Conservation (phyloP, 768 basidiomycete genomes). For the Ramaria sp. region DNA sequence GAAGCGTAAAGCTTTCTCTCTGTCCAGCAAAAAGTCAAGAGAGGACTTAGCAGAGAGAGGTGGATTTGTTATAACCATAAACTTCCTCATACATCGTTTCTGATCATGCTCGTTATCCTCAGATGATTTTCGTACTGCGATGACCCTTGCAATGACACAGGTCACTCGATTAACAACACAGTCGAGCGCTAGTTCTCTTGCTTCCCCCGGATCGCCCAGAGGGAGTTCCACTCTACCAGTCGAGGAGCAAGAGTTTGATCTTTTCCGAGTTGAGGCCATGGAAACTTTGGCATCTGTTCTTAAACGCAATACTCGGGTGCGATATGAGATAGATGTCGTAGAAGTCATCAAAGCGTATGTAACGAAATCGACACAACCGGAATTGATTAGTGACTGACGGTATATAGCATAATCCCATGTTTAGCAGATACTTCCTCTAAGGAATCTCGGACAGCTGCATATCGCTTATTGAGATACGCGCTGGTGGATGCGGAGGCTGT, state of each 20-base stretch:
- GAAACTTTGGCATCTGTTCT: constrained; percentile 52
- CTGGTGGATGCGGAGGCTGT: constrained; percentile 68
- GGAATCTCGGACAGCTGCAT: constrained; percentile 70
- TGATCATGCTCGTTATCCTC: neutral
- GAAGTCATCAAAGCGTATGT: constrained; percentile 66
- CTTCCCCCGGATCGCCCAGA: constrained; percentile 16
- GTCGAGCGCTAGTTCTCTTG: constrained; percentile 22
- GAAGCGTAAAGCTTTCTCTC: neutral
- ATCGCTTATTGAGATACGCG: constrained; percentile 71
- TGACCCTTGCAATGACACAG: constrained; percentile 51
- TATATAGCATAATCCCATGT: constrained; percentile 58
- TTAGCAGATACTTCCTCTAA: constrained; percentile 67
- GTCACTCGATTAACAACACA: constrained; percentile 47
- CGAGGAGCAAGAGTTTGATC: constrained; percentile 33
- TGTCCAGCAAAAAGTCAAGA: constrained; percentile 9
- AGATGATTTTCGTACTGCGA: constrained; percentile 68
- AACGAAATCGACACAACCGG: neutral
- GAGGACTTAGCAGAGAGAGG: constrained; percentile 27
- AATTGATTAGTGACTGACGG: neutral
- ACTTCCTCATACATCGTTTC: no score
- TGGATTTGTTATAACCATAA: constrained; percentile 5
- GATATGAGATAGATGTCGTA: constrained; percentile 58
- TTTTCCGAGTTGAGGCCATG: constrained; percentile 53
- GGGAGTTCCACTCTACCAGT: constrained; percentile 21
- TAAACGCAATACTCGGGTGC: constrained; percentile 61